Percentiles rank a stretch among this genome's conserved stretches.
phyloP scores from a whole-genome alignment of 257 asterid species.

The Solanum arcanum region DNA sequence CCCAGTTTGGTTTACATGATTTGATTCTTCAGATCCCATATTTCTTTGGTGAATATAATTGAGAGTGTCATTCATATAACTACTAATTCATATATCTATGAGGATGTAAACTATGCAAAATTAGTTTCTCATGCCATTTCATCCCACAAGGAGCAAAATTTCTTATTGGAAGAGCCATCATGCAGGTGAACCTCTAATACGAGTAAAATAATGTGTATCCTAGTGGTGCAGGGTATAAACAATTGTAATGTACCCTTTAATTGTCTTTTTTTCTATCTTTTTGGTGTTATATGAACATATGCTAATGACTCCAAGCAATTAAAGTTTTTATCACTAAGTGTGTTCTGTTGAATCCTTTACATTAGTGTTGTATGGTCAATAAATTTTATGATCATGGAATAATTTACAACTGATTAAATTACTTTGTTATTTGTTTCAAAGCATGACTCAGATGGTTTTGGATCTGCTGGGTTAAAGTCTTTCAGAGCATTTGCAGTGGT shows the following conservation, averaged over 20 bases:
- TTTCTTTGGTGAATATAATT: neutral
- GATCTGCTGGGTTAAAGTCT: constrained; percentile 23
- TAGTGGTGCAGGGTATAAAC: neutral
- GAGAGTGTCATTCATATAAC: neutral
- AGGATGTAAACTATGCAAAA: neutral
- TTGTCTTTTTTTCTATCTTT: neutral
- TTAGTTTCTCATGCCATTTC: neutral
- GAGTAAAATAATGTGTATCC: neutral
- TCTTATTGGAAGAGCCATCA: neutral
- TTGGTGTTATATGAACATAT: neutral
- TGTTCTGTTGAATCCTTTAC: neutral
- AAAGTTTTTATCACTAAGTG: neutral
- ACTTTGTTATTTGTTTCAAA: neutral
- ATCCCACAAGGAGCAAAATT: neutral
- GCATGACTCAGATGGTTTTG: constrained; percentile 19
- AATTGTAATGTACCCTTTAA: neutral
- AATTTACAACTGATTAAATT: neutral
- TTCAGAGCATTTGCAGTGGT: constrained; percentile 27
- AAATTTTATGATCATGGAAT: neutral
- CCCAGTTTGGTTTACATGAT: neutral
- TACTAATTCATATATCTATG: neutral
- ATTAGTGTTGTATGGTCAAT: neutral
- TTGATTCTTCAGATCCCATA: neutral
- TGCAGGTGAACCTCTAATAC: neutral
- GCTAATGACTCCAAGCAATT: neutral